Base-by-base conservation (phyloP, 129 eudicot genomes). In the Rutidosis leptorrhynchoides region DNA sequence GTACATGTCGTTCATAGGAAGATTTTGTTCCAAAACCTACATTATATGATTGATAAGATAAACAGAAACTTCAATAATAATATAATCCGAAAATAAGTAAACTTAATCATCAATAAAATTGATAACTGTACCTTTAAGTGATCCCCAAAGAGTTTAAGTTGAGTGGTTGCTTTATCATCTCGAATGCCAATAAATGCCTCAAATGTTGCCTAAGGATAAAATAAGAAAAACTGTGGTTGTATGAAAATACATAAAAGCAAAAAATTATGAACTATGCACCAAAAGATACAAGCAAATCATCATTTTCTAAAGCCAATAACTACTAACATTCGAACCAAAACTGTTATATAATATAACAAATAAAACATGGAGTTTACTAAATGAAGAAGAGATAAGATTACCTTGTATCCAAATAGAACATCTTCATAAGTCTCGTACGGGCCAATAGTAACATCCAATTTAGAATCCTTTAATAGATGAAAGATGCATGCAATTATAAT, bases 341-440 rank as follows among this genome's bases (percentile, higher is more conserved):
- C 21, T 27, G n/a, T 27, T 11, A 42, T 10, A 28, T 6, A 29
- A 65, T 22, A 24, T 16, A 61, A 56, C 19, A 21, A 45, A 23
- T 5, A 9, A 32, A 28, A 20, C 35, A 68, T 6, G 20, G 0
- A 17, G 0, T 3, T 10, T 55, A 56, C 42, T 29, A 32, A 49
- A 61, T 6, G 21, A 62, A 32, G 33, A 72, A 24, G 59, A 30
- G n/a, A 68, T 51, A 12, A 43, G 29, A 29, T 7, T 80, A 92
- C 98, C 96, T 92, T 92, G 87, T 88, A 92, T 62, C 98, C 98
- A 63, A 88, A 92, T 26, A 92, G 74, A 29, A 79, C 73, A 19
- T 92, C 98, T 78, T 92, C 96, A 78, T 92, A 92, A 37, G 96
- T 92, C 82, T 92, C 98, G 40, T 92, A 92, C 26, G 98, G 98